Conservation (phyloP, 2,329 filamentous ascomycete species). For the Seiridium cupressi region DNA sequence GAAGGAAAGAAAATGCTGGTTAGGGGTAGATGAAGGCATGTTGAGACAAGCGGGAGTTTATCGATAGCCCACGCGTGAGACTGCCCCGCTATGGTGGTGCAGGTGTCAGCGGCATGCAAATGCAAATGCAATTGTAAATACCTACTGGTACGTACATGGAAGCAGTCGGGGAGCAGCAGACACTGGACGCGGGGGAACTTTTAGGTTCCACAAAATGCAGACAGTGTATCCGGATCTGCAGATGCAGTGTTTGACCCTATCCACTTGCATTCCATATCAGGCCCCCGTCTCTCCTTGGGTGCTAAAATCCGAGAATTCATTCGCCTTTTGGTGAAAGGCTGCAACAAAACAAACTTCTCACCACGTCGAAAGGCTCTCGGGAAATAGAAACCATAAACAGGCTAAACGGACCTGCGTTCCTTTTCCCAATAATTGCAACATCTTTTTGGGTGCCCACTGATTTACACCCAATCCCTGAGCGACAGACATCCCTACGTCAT, state of each 20-base stretch:
- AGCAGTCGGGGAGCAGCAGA: too few species aligned
- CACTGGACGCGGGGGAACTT: background rate
- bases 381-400: background rate
- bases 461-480: background rate
- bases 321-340: background rate
- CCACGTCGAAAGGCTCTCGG: background rate
- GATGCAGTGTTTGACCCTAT: background rate
- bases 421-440: background rate
- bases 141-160: too few species aligned
- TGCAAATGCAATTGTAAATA: too few species aligned
- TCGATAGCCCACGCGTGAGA: too few species aligned
- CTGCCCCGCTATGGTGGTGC: too few species aligned
- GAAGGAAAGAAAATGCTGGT: too few species aligned
- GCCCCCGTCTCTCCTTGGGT: background rate
- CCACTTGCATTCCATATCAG: background rate
- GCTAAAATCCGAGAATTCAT: background rate
- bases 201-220: background rate
- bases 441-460: too few species aligned
- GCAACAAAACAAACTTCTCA: background rate
- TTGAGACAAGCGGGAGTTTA: too few species aligned
- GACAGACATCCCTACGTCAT: conserved; percentile 10
- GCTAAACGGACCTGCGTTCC: background rate
- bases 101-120: too few species aligned
- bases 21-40: too few species aligned
- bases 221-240: background rate